Evolutionary conservation across 1,284 basidiomycete genomes (phyloP).

Genomic region (Ganoderma lingzhi): DNA sequence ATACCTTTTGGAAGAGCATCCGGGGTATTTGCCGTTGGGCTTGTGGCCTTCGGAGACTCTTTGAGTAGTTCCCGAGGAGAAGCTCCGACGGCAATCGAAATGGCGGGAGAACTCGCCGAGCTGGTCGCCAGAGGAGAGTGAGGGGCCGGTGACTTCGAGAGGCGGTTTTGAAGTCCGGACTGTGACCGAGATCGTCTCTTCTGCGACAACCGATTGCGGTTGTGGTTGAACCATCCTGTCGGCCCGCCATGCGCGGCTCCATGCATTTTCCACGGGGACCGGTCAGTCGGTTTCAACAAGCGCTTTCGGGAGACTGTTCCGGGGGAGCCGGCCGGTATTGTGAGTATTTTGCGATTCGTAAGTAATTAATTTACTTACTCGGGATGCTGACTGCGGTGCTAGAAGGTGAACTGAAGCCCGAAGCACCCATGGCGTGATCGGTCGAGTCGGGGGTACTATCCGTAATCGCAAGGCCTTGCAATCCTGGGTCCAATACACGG

Average conservation of each 20-base stretch:
- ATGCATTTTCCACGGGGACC: slow-evolving; percentile 1
- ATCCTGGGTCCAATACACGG: slow-evolving; percentile 13
- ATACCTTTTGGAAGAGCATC: background rate
- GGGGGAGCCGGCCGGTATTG: background rate
- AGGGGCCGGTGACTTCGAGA: background rate
- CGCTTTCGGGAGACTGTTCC: background rate
- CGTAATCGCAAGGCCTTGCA: slow-evolving; percentile 24
- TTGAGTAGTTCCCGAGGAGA: background rate
- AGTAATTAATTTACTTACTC: background rate
- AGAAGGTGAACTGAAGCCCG: background rate
- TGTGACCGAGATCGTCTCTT: slow-evolving; percentile 16
- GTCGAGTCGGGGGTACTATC: background rate
- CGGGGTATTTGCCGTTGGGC: background rate
- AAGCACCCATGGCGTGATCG: background rate
- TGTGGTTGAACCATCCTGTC: slow-evolving; percentile 1
- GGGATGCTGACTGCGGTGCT: no score
- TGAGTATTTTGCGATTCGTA: background rate
- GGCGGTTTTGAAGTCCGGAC: background rate
- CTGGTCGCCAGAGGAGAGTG: background rate
- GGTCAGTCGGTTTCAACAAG: background rate
- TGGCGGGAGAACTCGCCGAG: background rate
- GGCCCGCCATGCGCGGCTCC: background rate
- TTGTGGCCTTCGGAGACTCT: background rate
- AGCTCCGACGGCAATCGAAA: background rate
- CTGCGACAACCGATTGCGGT: background rate